These are phyloP conservation scores for Exophiala viscosa DNA, from an alignment of 2,329 filamentous ascomycete species.

Conservation along the genomic window DNA sequence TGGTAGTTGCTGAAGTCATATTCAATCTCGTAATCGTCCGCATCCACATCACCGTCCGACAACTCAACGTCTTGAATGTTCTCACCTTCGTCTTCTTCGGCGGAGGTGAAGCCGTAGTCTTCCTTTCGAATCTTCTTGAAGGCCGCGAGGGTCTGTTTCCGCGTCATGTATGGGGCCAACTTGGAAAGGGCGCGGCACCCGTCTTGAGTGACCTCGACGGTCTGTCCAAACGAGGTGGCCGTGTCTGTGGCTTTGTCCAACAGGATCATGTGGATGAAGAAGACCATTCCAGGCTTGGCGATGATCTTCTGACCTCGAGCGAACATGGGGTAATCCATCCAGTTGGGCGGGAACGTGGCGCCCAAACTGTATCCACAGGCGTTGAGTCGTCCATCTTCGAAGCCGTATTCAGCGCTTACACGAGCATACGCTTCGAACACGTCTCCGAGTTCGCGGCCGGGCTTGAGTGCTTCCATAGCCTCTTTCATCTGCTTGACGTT, in stretches of 20 bases:
- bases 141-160: conserved; percentile 34
- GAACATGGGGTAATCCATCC: conserved; percentile 28
- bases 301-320: conserved; percentile 23
- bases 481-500: conserved; percentile 24
- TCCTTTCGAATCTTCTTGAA: conserved; percentile 35
- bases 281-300: conserved; percentile 33
- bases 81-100: conserved; percentile 34
- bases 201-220: conserved; percentile 32
- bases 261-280: conserved; percentile 37
- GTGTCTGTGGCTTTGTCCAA: conserved; percentile 37
- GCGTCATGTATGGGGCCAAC: conserved; percentile 34
- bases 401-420: conserved; percentile 33
- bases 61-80: conserved; percentile 35
- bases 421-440: conserved; percentile 32
- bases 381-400: conserved; percentile 33
- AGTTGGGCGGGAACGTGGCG: conserved; percentile 31
- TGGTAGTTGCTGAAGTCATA: conserved; percentile 36
- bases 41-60: conserved; percentile 33
- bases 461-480: conserved; percentile 39
- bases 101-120: conserved; percentile 34
- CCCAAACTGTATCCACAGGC: conserved; percentile 33
- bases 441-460: conserved; percentile 31
- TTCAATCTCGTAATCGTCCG: conserved; percentile 35
- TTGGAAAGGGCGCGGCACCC: conserved; percentile 34
- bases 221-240: conserved; percentile 35